phyloP scores from a whole-genome alignment of 1,284 basidiomycete genomes.

The Wallemia hederae region DNA sequence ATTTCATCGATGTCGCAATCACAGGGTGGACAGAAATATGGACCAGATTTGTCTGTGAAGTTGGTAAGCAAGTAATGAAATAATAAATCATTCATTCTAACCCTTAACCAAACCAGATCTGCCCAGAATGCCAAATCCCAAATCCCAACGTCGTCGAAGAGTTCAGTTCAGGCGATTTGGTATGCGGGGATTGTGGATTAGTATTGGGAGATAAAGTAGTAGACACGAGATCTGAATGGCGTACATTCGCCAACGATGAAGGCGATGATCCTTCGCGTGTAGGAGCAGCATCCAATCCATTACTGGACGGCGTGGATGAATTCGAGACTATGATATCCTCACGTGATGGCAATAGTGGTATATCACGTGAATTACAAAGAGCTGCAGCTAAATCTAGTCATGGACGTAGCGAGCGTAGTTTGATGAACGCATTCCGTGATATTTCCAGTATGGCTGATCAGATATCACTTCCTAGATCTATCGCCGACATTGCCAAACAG shows the following conservation, averaged over 20 bases:
- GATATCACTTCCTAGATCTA: slow-evolving; percentile 76
- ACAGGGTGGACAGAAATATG: not conserved
- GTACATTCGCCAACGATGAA: slow-evolving; percentile 91
- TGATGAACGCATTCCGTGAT: slow-evolving; percentile 62
- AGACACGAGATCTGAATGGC: slow-evolving; percentile 86
- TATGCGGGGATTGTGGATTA: slow-evolving; percentile 84
- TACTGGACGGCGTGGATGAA: slow-evolving; percentile 67
- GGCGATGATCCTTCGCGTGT: slow-evolving; percentile 99
- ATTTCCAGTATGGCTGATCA: slow-evolving; percentile 82
- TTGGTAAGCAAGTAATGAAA: not conserved
- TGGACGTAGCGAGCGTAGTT: slow-evolving; percentile 50
- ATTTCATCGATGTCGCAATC: not conserved
- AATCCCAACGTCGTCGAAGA: slow-evolving; percentile 88
- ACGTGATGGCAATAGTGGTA: slow-evolving; percentile 72
- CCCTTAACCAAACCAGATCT: slow-evolving; percentile 22
- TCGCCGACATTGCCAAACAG: slow-evolving; percentile 86
- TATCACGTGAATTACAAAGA: slow-evolving; percentile 71
- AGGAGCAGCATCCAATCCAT: slow-evolving; percentile 72
- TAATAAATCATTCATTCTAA: not conserved
- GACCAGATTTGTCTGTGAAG: slow-evolving; percentile 1
- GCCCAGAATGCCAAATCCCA: slow-evolving; percentile 75
- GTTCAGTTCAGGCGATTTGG: slow-evolving; percentile 87
- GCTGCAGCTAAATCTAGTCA: slow-evolving; percentile 43
- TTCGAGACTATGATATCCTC: slow-evolving; percentile 83
- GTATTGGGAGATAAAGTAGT: slow-evolving; percentile 88